Evolutionary conservation across 495 filamentous ascomycete genomes (phyloP), one percentile per base, ranked within the genome.

Genomic region (Aspergillus baeticus): DNA sequence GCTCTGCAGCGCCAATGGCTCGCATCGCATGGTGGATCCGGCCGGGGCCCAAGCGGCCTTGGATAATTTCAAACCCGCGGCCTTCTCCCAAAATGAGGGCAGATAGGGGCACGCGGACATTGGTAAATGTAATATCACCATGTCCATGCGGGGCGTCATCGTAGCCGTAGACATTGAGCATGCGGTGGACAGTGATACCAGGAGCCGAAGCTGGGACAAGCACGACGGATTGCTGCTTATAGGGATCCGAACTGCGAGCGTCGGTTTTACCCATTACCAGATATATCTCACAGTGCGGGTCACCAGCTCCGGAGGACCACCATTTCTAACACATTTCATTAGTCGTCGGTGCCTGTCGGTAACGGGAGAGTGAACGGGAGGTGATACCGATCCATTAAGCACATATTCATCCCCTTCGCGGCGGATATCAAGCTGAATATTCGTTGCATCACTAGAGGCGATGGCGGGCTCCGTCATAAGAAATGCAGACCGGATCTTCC

Each of bases 1-100:
- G 76, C 73, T 96, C 91, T 33, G 92, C 87, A 23, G 88, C 86
- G 39, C 92, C 92, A 70, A 96, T 91, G 20, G 86, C 84, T 55
- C 92, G 88, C 91, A 96, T 96, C 50, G 88, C 89, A 74, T 96
- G 92, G 75, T 96, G 92, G 68, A 96, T 96, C 35, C 92, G 87
- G 11, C 92, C 92, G 17, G 92, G 92, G 5, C 92, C 92, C 26
- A 96, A 83, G 42, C 92, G 87, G 33, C 92, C 92, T 69, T 96
- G 92, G 70, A 96, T 96, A 65, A 96, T 96, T 69, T 96, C 92
- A 72, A 96, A 96, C 14, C 92, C 92, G 43, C 91, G 85, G 55
- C 92, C 91, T 68, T 91, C 88, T 45, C 92, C 92, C 26, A 96
- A 84, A 10, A 96, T 87, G 60, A 96, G 82, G 69, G 89, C 90